Percentiles rank a stretch among this genome's conserved stretches.
These are phyloP conservation scores for Coniella lustricola DNA, from an alignment of 2,329 filamentous ascomycete genomes.

Conservation along the genomic window DNA sequence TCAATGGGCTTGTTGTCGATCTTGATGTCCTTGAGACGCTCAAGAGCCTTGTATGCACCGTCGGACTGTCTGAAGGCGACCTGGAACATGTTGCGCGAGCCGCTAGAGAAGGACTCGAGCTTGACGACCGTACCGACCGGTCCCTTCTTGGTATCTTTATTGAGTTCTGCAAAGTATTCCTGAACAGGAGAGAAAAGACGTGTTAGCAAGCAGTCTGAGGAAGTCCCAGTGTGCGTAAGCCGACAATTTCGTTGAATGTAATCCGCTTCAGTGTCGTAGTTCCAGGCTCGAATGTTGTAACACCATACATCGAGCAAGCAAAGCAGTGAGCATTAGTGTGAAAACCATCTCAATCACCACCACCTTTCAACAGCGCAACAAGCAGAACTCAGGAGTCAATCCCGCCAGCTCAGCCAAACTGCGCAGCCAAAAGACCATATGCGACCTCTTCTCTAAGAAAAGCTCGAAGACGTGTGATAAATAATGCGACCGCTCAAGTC, in stretches of 20 bases:
- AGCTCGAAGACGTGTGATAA: too few relatives aligned
- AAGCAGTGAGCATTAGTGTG: conserved; percentile 29
- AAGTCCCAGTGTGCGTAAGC: conserved; percentile 24
- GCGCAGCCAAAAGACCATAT: too few relatives aligned
- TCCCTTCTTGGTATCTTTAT: conserved; percentile 37
- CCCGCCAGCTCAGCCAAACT: too few relatives aligned
- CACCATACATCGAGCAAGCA: conserved; percentile 25
- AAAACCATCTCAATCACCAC: conserved; percentile 1
- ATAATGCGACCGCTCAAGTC: too few relatives aligned
- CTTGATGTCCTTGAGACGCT: conserved; percentile 77
- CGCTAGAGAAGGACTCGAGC: conserved; percentile 85
- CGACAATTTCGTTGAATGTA: conserved; percentile 7
- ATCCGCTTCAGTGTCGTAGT: conserved; percentile 7
- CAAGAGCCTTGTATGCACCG: conserved; percentile 76
- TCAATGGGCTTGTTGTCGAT: conserved; percentile 90
- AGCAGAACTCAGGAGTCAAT: conserved; percentile 15
- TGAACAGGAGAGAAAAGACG: conserved; percentile 52
- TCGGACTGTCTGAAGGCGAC: conserved; percentile 78
- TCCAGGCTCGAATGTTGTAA: conserved; percentile 15
- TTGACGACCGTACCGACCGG: conserved; percentile 86
- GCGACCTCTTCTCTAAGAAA: too few relatives aligned
- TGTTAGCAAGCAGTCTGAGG: conserved; percentile 61
- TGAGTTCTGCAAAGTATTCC: conserved; percentile 70
- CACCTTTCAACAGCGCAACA: conserved; percentile 19
- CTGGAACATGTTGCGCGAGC: conserved; percentile 68